phyloP scores from a whole-genome alignment of 345 rosid species.

The Eutrema heterophyllum region DNA sequence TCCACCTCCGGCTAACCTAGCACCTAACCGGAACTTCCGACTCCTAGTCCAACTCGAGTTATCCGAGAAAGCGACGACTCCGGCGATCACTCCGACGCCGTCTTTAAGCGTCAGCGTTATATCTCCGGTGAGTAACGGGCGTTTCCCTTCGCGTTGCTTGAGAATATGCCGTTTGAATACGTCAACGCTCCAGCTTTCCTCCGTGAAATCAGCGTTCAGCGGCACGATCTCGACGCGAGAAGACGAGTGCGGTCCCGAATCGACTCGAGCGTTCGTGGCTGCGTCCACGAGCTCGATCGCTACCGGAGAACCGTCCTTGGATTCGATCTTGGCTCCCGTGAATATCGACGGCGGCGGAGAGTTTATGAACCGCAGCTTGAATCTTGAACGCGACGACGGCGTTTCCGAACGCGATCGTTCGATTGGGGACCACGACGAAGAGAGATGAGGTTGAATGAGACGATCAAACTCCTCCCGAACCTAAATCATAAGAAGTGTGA shows the following conservation, averaged over 20 bases:
- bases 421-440: constrained; percentile 18
- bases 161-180: constrained; percentile 45
- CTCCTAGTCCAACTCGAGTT: constrained; percentile 81
- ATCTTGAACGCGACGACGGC: constrained; percentile 25
- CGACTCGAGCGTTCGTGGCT: constrained; percentile 26
- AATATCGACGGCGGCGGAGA: constrained; percentile 40
- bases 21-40: constrained; percentile 72
- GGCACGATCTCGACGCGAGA: constrained; percentile 52
- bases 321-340: constrained; percentile 51
- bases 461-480: constrained; percentile 46
- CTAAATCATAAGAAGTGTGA: constrained; percentile 17
- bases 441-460: constrained; percentile 1
- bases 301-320: constrained; percentile 42
- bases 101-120: constrained; percentile 32
- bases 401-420: constrained; percentile 30
- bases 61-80: constrained; percentile 57
- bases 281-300: constrained; percentile 46
- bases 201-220: constrained; percentile 57
- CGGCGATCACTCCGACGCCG: constrained; percentile 43
- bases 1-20: constrained; percentile 37
- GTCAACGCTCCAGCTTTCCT: constrained; percentile 44
- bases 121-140: constrained; percentile 71
- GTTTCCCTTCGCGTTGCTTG: constrained; percentile 57
- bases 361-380: constrained; percentile 43
- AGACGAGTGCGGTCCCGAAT: constrained; percentile 47